These are phyloP conservation scores for Xylariaceae sp. DNA, from an alignment of 2,329 filamentous ascomycete species.

Conservation along the genomic window DNA sequence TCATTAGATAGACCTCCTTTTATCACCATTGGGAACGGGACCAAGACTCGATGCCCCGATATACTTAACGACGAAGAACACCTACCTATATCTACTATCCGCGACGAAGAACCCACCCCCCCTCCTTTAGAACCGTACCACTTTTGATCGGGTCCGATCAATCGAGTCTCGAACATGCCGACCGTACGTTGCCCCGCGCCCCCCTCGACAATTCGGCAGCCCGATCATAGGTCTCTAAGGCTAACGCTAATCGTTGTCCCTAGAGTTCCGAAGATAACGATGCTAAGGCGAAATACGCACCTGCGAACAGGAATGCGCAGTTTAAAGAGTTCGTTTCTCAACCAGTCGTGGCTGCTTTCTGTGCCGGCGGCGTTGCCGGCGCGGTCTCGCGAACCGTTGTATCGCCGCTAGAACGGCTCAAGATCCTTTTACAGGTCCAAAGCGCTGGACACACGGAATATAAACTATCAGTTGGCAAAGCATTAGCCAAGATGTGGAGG, in stretches of 20 bases:
- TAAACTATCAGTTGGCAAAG: constrained; percentile 84
- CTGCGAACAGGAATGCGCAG: constrained; percentile 29
- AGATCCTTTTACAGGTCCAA: constrained; percentile 97
- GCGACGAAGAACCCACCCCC: constrained; percentile 15
- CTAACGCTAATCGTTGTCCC: constrained; percentile 14
- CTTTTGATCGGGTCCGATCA: constrained; percentile 7
- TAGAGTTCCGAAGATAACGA: constrained; percentile 26
- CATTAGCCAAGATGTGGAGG: constrained; percentile 87
- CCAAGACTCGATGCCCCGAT: constrained; percentile 1
- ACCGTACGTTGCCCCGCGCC: constrained; percentile 30
- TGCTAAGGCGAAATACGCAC: constrained; percentile 30
- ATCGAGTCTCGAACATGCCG: constrained; percentile 32
- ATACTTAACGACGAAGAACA: neutral
- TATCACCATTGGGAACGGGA: neutral
- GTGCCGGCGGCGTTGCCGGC: constrained; percentile 87
- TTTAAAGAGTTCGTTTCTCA: constrained; percentile 59
- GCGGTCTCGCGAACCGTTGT: constrained; percentile 98
- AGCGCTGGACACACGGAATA: constrained; percentile 87
- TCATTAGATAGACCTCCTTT: neutral
- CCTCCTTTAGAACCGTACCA: constrained; percentile 8
- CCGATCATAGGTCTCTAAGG: neutral
- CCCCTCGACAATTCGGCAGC: neutral
- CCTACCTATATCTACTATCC: neutral
- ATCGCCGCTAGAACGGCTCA: constrained; percentile 88
- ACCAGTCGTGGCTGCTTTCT: constrained; percentile 84